These are phyloP conservation scores for Tylopilus rubrobrunneus DNA, from an alignment of 768 basidiomycete genomes.

Conservation along the genomic window DNA sequence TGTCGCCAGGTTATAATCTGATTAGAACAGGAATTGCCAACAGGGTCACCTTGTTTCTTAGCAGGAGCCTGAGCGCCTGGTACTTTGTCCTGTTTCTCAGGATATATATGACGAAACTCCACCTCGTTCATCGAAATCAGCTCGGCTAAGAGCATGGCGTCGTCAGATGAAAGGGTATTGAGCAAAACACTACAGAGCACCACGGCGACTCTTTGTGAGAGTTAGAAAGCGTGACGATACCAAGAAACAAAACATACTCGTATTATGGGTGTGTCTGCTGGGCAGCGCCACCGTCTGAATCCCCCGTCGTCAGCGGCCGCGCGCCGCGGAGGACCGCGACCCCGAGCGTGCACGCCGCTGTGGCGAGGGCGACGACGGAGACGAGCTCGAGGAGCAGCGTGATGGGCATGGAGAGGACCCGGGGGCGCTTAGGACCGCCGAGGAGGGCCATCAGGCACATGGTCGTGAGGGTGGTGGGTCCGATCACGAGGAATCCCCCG, in stretches of 20 bases:
- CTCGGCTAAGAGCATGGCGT: conserved; percentile 11
- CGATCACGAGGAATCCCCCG: conserved; percentile 12
- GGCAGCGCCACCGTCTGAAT: too few relatives aligned
- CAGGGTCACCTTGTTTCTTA: too few relatives aligned
- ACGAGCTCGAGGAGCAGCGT: conserved; percentile 10
- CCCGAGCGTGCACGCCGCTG: conserved; percentile 14
- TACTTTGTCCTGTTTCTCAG: too few relatives aligned
- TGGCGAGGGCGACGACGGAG: conserved; percentile 3
- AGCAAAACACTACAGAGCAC: conserved; percentile 10
- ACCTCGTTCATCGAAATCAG: conserved; percentile 1
- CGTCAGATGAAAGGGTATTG: conserved; percentile 9
- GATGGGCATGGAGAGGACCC: not conserved
- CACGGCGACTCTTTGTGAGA: conserved; percentile 5
- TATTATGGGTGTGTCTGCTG: not conserved
- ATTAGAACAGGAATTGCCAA: too few relatives aligned
- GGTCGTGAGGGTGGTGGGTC: conserved; percentile 3
- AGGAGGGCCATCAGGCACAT: conserved; percentile 2
- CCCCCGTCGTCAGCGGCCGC: not conserved
- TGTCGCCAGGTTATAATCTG: not conserved
- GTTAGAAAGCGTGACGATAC: not conserved
- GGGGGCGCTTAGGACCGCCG: not conserved
- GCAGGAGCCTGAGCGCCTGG: too few relatives aligned
- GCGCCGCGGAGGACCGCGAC: not conserved
- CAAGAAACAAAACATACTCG: conserved; percentile 2
- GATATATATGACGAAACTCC: not conserved